Conservation (phyloP, 495 filamentous ascomycete genomes). For the Chaetomidium leptoderma region DNA sequence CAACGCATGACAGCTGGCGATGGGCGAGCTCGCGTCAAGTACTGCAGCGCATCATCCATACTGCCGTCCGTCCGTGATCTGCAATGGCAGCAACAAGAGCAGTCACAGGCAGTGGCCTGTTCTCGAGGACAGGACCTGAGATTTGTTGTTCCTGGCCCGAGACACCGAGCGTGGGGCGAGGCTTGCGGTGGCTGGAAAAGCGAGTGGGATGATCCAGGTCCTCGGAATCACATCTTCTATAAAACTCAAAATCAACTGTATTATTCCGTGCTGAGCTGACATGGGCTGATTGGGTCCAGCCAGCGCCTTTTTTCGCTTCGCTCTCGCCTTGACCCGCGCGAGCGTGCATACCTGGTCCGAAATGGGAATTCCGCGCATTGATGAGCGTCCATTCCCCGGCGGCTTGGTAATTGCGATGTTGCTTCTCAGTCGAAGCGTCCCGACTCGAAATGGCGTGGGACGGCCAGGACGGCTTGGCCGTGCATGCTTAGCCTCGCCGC, state of each 20-base stretch:
- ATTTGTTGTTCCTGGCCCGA: conserved; percentile 4
- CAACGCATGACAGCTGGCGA: conserved; percentile 7
- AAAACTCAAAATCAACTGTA: too few relatives aligned
- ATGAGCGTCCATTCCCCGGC: conserved; percentile 11
- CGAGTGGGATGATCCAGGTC: conserved; percentile 16
- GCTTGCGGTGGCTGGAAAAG: conserved; percentile 4
- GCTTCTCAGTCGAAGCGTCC: conserved; percentile 4
- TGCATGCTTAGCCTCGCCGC: conserved; percentile 11
- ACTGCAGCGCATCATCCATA: not conserved
- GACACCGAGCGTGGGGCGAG: conserved; percentile 9
- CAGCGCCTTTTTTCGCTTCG: not conserved
- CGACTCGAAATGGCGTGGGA: conserved; percentile 6
- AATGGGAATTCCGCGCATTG: conserved; percentile 4
- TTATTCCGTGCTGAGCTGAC: too few relatives aligned
- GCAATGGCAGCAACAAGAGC: not conserved
- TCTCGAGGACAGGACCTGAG: too few relatives aligned
- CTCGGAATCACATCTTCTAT: too few relatives aligned
- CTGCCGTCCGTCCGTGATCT: not conserved
- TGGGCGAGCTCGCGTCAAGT: not conserved
- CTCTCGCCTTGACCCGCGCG: not conserved
- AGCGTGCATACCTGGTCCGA: too few relatives aligned
- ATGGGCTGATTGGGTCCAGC: not conserved
- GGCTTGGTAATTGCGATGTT: conserved; percentile 20
- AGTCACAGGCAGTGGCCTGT: too few relatives aligned
- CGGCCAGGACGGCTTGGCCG: not conserved